phyloP scores from a whole-genome alignment of 2,329 filamentous ascomycete genomes.

The Phoma sp. region DNA sequence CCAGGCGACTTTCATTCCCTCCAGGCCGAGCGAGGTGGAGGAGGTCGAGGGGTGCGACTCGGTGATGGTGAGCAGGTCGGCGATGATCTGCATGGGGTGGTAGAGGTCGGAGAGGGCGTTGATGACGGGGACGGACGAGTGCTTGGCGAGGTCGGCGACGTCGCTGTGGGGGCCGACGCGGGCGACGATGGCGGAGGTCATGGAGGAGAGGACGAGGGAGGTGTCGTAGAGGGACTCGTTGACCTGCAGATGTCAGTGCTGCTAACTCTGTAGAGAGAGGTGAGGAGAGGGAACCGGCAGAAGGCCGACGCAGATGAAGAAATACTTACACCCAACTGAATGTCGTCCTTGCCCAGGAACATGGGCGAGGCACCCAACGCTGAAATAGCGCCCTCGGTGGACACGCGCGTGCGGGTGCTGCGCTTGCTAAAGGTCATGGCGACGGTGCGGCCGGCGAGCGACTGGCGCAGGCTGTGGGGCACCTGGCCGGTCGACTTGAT shows the following conservation, averaged over 20 bases:
- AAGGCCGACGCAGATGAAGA: neutral
- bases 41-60: constrained; percentile 71
- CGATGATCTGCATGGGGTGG: constrained; percentile 92
- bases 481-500: constrained; percentile 72
- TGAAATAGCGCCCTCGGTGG: constrained; percentile 89
- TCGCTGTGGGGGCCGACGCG: constrained; percentile 62
- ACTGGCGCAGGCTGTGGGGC: constrained; percentile 65
- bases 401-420: constrained; percentile 90
- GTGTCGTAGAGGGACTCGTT: constrained; percentile 97
- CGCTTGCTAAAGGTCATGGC: constrained; percentile 98
- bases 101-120: constrained; percentile 81
- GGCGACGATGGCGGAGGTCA: constrained; percentile 58
- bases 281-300: no score
- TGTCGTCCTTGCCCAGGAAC: constrained; percentile 96
- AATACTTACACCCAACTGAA: constrained; percentile 80
- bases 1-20: constrained; percentile 93
- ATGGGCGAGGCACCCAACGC: constrained; percentile 91
- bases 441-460: constrained; percentile 78
- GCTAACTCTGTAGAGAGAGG: no score
- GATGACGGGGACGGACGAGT: constrained; percentile 59
- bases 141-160: constrained; percentile 57
- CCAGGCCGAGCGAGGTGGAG: constrained; percentile 67
- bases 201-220: constrained; percentile 86
- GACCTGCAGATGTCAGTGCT: no score
- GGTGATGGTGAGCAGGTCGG: constrained; percentile 89